Conservation (phyloP, 345 rosid genomes). For the Lenwebbia sp. region DNA sequence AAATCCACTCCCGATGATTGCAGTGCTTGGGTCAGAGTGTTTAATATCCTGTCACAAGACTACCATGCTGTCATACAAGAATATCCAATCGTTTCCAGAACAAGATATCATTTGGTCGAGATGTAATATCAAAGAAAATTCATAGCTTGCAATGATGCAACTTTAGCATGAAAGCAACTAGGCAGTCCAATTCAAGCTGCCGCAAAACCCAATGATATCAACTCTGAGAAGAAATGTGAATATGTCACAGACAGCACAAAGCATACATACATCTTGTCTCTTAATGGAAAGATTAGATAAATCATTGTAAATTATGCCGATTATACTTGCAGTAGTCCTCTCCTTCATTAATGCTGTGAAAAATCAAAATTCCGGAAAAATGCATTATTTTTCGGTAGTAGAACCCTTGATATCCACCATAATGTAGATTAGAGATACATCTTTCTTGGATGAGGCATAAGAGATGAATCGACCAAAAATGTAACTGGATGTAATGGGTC, state of each 20-base stretch:
- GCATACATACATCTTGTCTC: background rate
- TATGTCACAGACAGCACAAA: background rate
- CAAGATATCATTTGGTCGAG: background rate
- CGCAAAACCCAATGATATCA: background rate
- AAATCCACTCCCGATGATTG: conserved; percentile 62
- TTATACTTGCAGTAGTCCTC: background rate
- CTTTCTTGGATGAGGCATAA: background rate
- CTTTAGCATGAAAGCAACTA: background rate
- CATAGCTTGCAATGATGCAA: background rate
- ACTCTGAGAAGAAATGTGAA: background rate
- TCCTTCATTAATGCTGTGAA: background rate
- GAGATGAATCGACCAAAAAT: background rate
- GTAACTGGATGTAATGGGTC: background rate
- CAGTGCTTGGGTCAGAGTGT: conserved; percentile 42
- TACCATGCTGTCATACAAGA: background rate
- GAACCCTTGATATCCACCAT: background rate
- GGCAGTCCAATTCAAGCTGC: background rate
- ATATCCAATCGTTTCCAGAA: background rate
- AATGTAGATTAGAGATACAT: background rate
- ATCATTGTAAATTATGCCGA: background rate
- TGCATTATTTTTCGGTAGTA: background rate
- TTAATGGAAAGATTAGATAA: background rate
- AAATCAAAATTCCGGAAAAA: background rate
- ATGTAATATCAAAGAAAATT: background rate
- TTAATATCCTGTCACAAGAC: conserved; percentile 37